Evolutionary conservation across 75 land plant genomes (phyloP), one percentile per base, ranked within the genome.

Genomic region (Cryptomeria japonica): DNA sequence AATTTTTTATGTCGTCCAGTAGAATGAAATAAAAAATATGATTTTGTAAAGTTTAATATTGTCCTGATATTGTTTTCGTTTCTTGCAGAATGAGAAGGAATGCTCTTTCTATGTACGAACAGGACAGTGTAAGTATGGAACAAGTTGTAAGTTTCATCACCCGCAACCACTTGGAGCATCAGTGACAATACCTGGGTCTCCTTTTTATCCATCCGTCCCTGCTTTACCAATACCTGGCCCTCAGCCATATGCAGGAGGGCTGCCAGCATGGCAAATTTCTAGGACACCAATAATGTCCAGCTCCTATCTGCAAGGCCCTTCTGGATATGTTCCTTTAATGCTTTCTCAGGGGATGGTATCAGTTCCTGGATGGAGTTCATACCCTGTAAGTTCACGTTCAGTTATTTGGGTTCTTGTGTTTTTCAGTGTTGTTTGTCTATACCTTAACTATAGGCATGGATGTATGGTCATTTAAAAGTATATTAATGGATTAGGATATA

Each of bases 341-440:
- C 78, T 96, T 83, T 94, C 99, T 80, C 95, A 93, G 55, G 95
- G 94, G 61, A 64, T 95, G 61, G 92, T 96, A 56, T 93, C 98
- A 80, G 94, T 96, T 89, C 95, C 94, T 42, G 94, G 95, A 19
- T 97, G 99, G 99, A 96, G 85, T 83, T 16, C 96, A 39, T 93
- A 90, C 86, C 90, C 91, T 84, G 95, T 93, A 93, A 91, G 93
- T 88, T n/a, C 49, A 46, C 31, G 85, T 46, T 19, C 13, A 32
- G 11, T 46, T 46, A 25, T 47, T 44, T 83, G 84, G 84, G 46
- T 28, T 79, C n/a, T 42, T 84, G 11, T 47, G 31, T 34, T 49
- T 32, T 49, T 84, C 47, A 2, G 7, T 49, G 28, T 84, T 25
- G 37, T 9, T 31, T 51, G 34, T 18, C 55, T 84, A 84, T 28